Conservation (phyloP, 2,329 filamentous ascomycete genomes). For the Penicillium italicum region DNA sequence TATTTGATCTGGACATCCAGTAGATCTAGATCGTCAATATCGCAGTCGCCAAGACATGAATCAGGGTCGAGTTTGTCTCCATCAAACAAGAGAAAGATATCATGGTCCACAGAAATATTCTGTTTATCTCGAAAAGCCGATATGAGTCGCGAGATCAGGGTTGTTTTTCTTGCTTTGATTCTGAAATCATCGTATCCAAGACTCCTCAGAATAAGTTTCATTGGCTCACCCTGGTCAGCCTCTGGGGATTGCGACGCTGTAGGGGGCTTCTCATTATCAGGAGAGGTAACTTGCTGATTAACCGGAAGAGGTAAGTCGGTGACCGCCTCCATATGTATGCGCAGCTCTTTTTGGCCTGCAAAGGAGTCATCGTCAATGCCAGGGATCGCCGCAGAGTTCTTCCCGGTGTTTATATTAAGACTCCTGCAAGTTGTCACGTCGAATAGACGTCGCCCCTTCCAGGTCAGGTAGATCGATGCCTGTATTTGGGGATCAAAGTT, state of each 20-base stretch:
- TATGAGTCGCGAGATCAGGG: conserved; percentile 60
- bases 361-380: conserved; percentile 43
- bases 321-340: conserved; percentile 74
- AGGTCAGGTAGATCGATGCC: conserved; percentile 69
- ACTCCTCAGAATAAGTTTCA: conserved; percentile 52
- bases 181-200: conserved; percentile 51
- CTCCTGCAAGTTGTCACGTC: conserved; percentile 69
- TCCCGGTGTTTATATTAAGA: conserved; percentile 57
- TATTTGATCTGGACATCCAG: conserved; percentile 69
- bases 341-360: conserved; percentile 49
- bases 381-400: conserved; percentile 31
- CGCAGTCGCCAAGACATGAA: conserved; percentile 60
- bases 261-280: not conserved
- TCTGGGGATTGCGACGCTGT: conserved; percentile 1
- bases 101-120: conserved; percentile 49
- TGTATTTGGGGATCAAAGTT: conserved; percentile 49
- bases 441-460: conserved; percentile 69
- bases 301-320: conserved; percentile 60
- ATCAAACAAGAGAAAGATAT: conserved; percentile 67
- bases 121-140: conserved; percentile 58
- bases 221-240: conserved; percentile 27
- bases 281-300: conserved; percentile 11
- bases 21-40: conserved; percentile 70
- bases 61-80: conserved; percentile 66
- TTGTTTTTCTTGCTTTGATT: conserved; percentile 47